A percentile compares a stretch with the other conserved stretches of the same genome.
phyloP scores from a whole-genome alignment of 306 rosid genomes.

The Rosa lucieae region DNA sequence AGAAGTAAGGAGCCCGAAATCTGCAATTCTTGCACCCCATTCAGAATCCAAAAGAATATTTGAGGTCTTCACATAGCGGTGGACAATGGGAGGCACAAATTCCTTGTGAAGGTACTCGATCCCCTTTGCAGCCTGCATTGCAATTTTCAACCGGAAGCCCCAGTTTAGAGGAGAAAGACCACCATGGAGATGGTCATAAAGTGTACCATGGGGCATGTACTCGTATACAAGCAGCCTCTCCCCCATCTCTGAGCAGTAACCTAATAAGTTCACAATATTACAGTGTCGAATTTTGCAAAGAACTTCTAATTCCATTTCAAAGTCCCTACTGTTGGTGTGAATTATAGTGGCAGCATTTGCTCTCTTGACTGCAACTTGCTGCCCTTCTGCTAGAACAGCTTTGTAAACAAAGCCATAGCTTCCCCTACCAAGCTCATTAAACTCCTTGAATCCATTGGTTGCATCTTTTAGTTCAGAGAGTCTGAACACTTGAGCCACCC shows the following conservation, averaged over 20 bases:
- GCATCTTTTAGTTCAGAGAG: conserved; percentile 91
- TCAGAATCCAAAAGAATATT: conserved; percentile 84
- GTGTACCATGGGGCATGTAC: conserved; percentile 93
- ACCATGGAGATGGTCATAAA: conserved; percentile 83
- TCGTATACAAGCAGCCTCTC: conserved; percentile 90
- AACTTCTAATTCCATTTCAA: conserved; percentile 83
- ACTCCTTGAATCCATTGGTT: conserved; percentile 95
- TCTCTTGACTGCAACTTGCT: conserved; percentile 83
- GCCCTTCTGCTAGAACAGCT: conserved; percentile 70
- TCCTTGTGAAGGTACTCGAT: conserved; percentile 86
- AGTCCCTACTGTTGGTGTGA: conserved; percentile 76
- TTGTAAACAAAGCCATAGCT: conserved; percentile 94
- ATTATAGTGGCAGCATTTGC: conserved; percentile 95
- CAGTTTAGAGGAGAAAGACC: conserved; percentile 87
- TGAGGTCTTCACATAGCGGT: conserved; percentile 67
- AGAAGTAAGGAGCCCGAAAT: conserved; percentile 66
- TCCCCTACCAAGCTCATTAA: conserved; percentile 93
- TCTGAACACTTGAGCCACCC: conserved; percentile 80
- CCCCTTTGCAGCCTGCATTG: conserved; percentile 83
- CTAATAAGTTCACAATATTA: conserved; percentile 78
- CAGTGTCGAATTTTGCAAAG: conserved; percentile 77
- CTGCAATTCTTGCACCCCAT: conserved; percentile 79
- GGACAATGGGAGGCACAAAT: conserved; percentile 66
- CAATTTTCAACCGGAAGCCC: conserved; percentile 64
- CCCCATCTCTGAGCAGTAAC: conserved; percentile 95